These are phyloP conservation scores for Phyllosticta citriasiana DNA, from an alignment of 2,329 filamentous ascomycete species.

Conservation along the genomic window DNA sequence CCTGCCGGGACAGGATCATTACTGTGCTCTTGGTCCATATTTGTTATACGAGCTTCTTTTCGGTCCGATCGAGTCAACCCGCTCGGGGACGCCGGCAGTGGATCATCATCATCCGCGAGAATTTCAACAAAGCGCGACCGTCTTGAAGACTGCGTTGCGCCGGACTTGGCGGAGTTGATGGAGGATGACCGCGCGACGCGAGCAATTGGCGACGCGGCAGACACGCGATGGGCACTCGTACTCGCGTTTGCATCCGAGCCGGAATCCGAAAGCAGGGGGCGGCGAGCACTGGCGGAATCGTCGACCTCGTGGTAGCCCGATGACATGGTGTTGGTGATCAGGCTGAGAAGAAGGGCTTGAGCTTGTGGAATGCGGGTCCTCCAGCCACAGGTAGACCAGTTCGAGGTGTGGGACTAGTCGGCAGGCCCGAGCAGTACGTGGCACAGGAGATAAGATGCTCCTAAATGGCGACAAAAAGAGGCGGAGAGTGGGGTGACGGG, in stretches of 20 bases:
- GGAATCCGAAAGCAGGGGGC: not conserved
- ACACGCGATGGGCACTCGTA: not conserved
- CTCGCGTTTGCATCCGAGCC: not conserved
- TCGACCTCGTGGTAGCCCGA: not conserved
- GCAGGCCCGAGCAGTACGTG: not conserved
- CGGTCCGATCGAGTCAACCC: not conserved
- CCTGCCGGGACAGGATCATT: not conserved
- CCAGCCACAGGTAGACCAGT: not conserved
- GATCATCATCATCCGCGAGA: not conserved
- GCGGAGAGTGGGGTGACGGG: not conserved
- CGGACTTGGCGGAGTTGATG: not conserved
- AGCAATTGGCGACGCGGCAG: not conserved
- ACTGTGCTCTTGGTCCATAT: not conserved
- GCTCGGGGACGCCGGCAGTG: not conserved
- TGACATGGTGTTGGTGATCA: not conserved
- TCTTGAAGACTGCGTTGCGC: not conserved
- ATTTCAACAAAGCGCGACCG: constrained; percentile 7
- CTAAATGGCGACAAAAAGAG: not conserved
- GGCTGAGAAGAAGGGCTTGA: not conserved
- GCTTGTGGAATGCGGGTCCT: not conserved
- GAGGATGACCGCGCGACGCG: not conserved
- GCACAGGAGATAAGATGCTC: not conserved
- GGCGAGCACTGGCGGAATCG: not conserved
- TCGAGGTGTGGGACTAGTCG: not conserved
- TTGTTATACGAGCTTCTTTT: not conserved